Evolutionary conservation across 1,284 basidiomycete species (phyloP), one percentile per base, ranked within the genome.

Genomic region (Cystobasidium slooffiae): DNA sequence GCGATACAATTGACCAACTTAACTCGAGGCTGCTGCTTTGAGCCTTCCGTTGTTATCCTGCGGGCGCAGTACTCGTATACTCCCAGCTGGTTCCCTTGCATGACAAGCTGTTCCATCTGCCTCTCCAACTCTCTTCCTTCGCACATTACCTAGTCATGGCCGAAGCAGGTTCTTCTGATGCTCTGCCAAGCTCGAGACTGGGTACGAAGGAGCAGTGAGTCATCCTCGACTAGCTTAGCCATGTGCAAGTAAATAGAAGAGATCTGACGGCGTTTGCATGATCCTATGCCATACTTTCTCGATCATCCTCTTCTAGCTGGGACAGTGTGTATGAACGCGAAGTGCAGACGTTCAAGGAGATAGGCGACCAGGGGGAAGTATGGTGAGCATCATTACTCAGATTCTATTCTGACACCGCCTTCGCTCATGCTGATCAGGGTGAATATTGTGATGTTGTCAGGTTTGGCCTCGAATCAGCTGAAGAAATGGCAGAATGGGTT

Each of bases 291-390:
- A 39, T 12, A 37, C 37, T 24, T 61, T 44, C 31, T 46, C 59
- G 49, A 64, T 72, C 55, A 66, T 37, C 56, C 41, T 12, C 44
- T 22, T 41, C 10, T 22, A 73, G 70, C 63, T 73, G 70, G 70
- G 70, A 73, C 55, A 53, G 37, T 22, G 70, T 73, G 6, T 73
- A 73, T 55, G 70, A 49, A 65, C 76, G 80, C 1, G 93, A 95
- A 79, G 83, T 94, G 20, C 82, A 82, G 56, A 91, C 90, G 79
- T 95, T 92, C 77, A 83, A 88, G 49, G 92, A 93, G 66, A 88
- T 89, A 62, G 90, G 91, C 12, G 92, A 95, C 81, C 92, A 94
- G 81, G 93, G 93, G 49, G 93, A 95, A 83, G 86, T 93, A 37
- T 95, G 93, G 92, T 92, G 75, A 47, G 84, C 78, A 3, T 66